Evolutionary conservation across 2,329 filamentous ascomycete genomes (phyloP).

Genomic region (Byssochlamys sp.): DNA sequence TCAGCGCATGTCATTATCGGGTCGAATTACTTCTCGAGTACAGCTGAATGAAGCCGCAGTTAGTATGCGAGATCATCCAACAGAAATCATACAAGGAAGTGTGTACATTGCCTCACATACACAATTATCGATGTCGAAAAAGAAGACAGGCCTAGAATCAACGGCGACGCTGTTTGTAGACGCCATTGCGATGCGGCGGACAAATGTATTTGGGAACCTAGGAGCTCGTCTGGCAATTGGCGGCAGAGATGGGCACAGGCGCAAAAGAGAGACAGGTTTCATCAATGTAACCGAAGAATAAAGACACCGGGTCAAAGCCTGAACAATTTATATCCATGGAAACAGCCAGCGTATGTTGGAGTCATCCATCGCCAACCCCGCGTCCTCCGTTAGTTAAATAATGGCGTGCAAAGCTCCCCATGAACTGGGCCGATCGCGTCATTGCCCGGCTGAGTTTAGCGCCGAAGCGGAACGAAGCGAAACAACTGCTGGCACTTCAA

Average conservation of each 20-base stretch:
- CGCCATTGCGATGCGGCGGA: background rate
- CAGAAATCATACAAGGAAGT: background rate
- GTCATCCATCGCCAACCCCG: background rate
- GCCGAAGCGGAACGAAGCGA: slow-evolving; percentile 2
- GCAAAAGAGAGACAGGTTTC: background rate
- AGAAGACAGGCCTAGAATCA: slow-evolving; percentile 48
- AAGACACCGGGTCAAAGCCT: background rate
- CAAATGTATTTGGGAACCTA: background rate
- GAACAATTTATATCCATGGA: background rate
- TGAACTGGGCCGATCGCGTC: background rate
- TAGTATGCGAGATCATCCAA: background rate
- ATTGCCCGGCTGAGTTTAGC: slow-evolving; percentile 10
- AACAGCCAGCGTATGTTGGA: background rate
- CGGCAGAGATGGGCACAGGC: background rate
- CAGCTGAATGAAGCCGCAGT: slow-evolving; percentile 41
- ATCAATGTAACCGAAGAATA: background rate
- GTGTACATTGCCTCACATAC: slow-evolving; percentile 34
- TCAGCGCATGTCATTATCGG: background rate
- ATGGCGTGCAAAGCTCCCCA: background rate
- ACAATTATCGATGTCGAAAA: slow-evolving; percentile 97
- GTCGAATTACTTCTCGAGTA: slow-evolving; percentile 67
- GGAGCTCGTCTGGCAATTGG: background rate
- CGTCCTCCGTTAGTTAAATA: background rate
- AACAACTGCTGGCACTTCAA: background rate
- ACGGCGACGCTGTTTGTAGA: slow-evolving; percentile 3